Percentiles rank a stretch among this genome's conserved stretches.
phyloP scores from a whole-genome alignment of 2,329 filamentous ascomycete genomes.

The Scytalidium sp. region DNA sequence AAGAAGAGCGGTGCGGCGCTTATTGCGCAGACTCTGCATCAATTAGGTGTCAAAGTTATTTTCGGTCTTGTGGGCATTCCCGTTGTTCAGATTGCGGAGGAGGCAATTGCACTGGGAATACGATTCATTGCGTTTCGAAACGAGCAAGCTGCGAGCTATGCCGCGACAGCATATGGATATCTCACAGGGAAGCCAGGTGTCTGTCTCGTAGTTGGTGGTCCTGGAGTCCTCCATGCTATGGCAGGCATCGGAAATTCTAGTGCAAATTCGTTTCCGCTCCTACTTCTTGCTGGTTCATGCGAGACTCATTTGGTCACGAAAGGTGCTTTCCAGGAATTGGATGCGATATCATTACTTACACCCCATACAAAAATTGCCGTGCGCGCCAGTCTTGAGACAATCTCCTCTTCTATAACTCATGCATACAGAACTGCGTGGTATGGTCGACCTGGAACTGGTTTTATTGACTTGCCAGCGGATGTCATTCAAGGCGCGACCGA shows the following conservation, averaged over 20 bases:
- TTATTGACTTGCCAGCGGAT: constrained; percentile 54
- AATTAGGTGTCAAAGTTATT: constrained; percentile 25
- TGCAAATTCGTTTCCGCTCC: constrained; percentile 51
- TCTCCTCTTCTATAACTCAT: constrained; percentile 44
- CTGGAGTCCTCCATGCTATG: constrained; percentile 55
- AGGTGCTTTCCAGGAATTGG: constrained; percentile 55
- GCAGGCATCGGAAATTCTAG: constrained; percentile 51
- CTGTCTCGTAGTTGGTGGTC: constrained; percentile 56
- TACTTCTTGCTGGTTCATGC: constrained; percentile 51
- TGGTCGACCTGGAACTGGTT: constrained; percentile 49
- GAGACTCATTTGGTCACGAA: constrained; percentile 49
- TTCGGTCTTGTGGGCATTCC: constrained; percentile 33
- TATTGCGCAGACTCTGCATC: constrained; percentile 22
- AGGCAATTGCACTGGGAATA: constrained; percentile 53
- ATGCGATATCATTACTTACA: constrained; percentile 48
- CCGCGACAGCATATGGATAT: constrained; percentile 56
- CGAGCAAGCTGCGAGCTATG: constrained; percentile 56
- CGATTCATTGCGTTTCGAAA: constrained; percentile 57
- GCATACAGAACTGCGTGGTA: constrained; percentile 52
- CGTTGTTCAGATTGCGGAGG: constrained; percentile 54
- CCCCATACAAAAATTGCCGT: constrained; percentile 51
- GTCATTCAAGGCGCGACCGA: constrained; percentile 43
- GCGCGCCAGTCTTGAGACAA: constrained; percentile 41
- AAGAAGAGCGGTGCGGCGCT: constrained; percentile 25
- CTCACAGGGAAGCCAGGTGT: constrained; percentile 53